phyloP scores from a whole-genome alignment of 305 asterid genomes.

The Solanum hybrid region DNA sequence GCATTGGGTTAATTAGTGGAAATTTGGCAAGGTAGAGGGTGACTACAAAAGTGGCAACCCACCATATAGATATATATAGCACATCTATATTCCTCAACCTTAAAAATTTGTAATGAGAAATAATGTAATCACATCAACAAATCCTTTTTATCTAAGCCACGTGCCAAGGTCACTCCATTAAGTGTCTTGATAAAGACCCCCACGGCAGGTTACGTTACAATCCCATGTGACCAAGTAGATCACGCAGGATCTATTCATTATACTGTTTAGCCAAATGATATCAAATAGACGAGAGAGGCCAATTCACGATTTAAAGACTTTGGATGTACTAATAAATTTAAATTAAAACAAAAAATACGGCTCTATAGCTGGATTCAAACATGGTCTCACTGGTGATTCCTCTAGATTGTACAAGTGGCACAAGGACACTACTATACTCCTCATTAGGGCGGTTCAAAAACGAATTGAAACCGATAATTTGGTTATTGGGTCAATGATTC shows the following conservation, averaged over 20 bases:
- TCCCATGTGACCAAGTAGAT: not conserved
- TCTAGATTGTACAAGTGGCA: not conserved
- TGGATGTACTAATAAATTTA: too few relatives aligned
- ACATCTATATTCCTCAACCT: not conserved
- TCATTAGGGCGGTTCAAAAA: not conserved
- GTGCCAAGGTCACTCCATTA: not conserved
- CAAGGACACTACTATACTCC: not conserved
- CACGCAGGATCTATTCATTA: not conserved
- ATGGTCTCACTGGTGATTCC: not conserved
- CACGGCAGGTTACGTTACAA: not conserved
- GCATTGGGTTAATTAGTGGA: not conserved
- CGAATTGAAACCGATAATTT: too few relatives aligned
- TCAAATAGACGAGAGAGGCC: not conserved
- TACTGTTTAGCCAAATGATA: not conserved
- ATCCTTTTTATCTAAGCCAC: not conserved
- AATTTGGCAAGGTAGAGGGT: not conserved
- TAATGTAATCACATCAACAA: not conserved
- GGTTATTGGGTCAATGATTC: not conserved
- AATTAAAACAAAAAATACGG: too few relatives aligned
- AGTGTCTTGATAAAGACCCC: not conserved
- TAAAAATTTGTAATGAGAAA: not conserved
- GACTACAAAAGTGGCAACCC: not conserved
- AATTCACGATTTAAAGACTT: too few relatives aligned
- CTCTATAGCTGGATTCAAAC: not conserved
- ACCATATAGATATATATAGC: not conserved